phyloP scores from a whole-genome alignment of 2,329 filamentous ascomycete genomes.

The Ceratocystis albifundus region DNA sequence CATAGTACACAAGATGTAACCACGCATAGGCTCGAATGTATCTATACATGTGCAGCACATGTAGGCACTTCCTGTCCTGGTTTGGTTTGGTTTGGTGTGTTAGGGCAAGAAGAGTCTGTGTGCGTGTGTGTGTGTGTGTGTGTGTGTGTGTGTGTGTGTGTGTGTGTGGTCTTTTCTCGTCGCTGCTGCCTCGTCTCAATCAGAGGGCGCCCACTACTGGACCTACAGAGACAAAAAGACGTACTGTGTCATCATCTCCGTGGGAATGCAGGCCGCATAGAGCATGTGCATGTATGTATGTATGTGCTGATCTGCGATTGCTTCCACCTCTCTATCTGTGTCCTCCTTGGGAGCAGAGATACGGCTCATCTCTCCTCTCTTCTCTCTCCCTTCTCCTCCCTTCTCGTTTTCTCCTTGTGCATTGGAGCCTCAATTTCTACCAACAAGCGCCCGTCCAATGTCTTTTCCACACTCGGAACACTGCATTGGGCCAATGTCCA shows the following conservation, averaged over 20 bases:
- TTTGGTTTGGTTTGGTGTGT: too few relatives aligned
- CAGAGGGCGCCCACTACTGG: background rate
- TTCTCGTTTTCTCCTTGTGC: background rate
- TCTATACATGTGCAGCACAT: too few relatives aligned
- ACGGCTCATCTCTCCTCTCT: too few relatives aligned
- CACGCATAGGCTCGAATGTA: too few relatives aligned
- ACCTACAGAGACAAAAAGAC: background rate
- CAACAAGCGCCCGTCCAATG: background rate
- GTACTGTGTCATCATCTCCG: background rate
- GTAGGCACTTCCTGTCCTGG: too few relatives aligned
- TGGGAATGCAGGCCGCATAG: background rate
- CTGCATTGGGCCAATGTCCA: conserved; percentile 6
- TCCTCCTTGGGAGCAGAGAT: too few relatives aligned
- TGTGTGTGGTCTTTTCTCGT: background rate
- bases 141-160: too few relatives aligned
- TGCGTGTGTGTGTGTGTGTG: too few relatives aligned
- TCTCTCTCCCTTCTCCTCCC: too few relatives aligned
- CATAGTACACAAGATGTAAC: background rate
- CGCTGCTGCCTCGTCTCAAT: background rate
- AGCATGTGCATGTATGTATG: background rate
- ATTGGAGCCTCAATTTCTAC: background rate
- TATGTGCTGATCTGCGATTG: background rate
- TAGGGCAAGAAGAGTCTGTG: too few relatives aligned
- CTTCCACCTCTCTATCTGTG: background rate
- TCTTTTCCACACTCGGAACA: conserved; percentile 7